Evolutionary conservation across 2,329 filamentous ascomycete species (phyloP).

Genomic region (Berkeleyomyces basicola): DNA sequence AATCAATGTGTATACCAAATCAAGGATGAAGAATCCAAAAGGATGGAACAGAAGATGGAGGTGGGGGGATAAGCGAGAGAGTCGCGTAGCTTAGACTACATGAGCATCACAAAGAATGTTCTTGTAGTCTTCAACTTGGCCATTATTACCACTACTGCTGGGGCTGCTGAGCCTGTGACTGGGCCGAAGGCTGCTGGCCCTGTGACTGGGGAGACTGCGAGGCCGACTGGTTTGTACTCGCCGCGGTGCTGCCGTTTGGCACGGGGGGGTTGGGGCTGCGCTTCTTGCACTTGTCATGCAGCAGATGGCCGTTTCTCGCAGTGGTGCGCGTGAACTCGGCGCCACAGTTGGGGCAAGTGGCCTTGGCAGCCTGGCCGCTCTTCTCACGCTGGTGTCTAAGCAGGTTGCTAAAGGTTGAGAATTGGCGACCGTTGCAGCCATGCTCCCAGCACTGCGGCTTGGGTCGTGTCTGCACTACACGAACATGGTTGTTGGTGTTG

Average conservation of each 20-base stretch:
- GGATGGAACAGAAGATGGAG: background rate
- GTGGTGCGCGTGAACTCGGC: slow-evolving; percentile 83
- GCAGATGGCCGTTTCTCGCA: slow-evolving; percentile 70
- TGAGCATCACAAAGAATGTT: background rate
- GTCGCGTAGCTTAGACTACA: background rate
- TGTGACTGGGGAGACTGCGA: background rate
- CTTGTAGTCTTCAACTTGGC: background rate
- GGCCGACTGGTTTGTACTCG: background rate
- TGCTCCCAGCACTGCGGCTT: slow-evolving; percentile 97
- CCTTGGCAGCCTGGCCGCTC: slow-evolving; percentile 77
- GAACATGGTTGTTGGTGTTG: slow-evolving; percentile 30
- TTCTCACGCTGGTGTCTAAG: slow-evolving; percentile 88
- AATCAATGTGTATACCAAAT: background rate
- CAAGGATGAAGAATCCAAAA: background rate
- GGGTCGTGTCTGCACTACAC: slow-evolving; percentile 61
- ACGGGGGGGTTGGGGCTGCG: slow-evolving; percentile 6
- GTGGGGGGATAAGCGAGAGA: background rate
- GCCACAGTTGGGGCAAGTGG: slow-evolving; percentile 76
- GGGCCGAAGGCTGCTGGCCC: background rate
- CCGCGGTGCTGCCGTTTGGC: background rate
- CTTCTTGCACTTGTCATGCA: slow-evolving; percentile 86
- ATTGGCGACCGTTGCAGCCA: slow-evolving; percentile 87
- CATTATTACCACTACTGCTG: background rate
- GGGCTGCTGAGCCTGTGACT: background rate
- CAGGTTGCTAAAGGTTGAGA: slow-evolving; percentile 92